phyloP scores from a whole-genome alignment of 345 rosid genomes.

The Hibiscus trionum region DNA sequence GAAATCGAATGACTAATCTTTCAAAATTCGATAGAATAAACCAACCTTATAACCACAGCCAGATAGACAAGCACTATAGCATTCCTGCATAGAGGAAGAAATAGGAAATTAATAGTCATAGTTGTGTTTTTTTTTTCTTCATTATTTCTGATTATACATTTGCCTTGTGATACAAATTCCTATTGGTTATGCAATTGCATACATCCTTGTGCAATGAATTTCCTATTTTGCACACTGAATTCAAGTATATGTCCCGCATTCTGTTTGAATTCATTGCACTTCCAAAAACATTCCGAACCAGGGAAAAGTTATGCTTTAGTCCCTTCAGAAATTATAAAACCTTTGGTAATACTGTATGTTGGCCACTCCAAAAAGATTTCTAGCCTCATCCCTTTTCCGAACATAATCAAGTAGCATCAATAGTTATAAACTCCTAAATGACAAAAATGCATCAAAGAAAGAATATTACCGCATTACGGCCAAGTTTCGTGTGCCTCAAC shows the following conservation, averaged over 20 bases:
- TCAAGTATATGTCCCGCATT: neutral
- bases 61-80: conserved; percentile 78
- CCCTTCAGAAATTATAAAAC: too few relatives aligned
- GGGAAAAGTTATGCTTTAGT: too few relatives aligned
- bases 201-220: neutral
- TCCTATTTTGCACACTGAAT: neutral
- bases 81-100: conserved; percentile 40
- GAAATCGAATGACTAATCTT: neutral
- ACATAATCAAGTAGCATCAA: neutral
- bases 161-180: neutral
- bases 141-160: neutral
- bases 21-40: conserved; percentile 5
- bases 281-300: neutral
- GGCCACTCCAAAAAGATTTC: too few relatives aligned
- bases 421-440: neutral
- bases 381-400: too few relatives aligned
- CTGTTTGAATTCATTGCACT: neutral
- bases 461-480: neutral
- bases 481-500: neutral
- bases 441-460: neutral
- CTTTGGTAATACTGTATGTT: too few relatives aligned
- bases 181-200: neutral
- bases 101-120: neutral
- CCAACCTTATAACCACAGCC: conserved; percentile 92
- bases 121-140: neutral